Percentiles rank a stretch among this genome's conserved stretches.
These are phyloP conservation scores for Mortierella alpina DNA, from an alignment of 192 early-diverging fungal species.

Conservation along the genomic window DNA sequence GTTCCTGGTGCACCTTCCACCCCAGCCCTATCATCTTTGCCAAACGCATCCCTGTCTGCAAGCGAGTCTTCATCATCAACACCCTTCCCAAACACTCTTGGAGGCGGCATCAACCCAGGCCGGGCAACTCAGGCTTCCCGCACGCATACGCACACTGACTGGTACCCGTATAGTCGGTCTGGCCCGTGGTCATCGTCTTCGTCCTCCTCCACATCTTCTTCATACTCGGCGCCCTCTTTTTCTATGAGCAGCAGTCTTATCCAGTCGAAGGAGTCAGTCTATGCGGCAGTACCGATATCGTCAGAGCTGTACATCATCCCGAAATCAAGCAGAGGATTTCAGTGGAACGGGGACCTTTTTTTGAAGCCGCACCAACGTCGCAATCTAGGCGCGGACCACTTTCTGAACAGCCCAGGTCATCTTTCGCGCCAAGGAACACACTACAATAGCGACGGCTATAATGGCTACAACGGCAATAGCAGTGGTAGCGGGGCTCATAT, in stretches of 20 bases:
- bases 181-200: slow-evolving; percentile 10
- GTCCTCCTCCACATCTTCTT: slow-evolving; percentile 6
- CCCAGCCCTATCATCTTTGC: not conserved
- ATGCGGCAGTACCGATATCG: slow-evolving; percentile 39
- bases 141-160: not conserved
- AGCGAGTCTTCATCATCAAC: not conserved
- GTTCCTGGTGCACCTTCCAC: not conserved
- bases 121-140: not conserved
- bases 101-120: not conserved
- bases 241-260: slow-evolving; percentile 18
- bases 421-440: not conserved
- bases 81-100: not conserved
- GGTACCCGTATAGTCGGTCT: slow-evolving; percentile 7
- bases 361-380: slow-evolving; percentile 50
- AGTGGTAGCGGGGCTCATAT: not conserved
- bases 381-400: slow-evolving; percentile 33
- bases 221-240: not conserved
- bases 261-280: slow-evolving; percentile 37
- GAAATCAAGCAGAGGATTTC: slow-evolving; percentile 44
- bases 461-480: slow-evolving; percentile 5
- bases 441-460: not conserved
- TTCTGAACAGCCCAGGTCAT: slow-evolving; percentile 15
- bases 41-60: not conserved
- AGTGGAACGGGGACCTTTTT: slow-evolving; percentile 52
- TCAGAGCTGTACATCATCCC: slow-evolving; percentile 48